These are phyloP conservation scores for Coprinopsis cinerea DNA, from an alignment of 768 basidiomycete genomes.

Conservation along the genomic window DNA sequence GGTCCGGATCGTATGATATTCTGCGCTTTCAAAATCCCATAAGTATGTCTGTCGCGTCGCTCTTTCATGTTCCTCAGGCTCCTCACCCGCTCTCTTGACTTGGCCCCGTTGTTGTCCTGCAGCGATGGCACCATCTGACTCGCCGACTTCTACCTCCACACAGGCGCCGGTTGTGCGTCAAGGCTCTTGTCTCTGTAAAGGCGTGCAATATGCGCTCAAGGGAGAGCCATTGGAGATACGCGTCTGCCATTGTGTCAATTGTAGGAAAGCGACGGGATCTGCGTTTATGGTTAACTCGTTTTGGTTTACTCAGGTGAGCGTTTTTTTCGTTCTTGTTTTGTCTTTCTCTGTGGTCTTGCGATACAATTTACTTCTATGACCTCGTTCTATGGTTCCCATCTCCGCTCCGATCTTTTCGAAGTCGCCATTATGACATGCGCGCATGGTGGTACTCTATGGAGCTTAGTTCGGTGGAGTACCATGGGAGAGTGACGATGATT, in stretches of 20 bases:
- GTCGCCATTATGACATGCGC: no score
- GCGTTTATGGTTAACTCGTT: slow-evolving; percentile 35
- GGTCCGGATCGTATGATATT: no score
- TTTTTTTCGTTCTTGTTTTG: background rate
- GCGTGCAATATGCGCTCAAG: slow-evolving; percentile 28
- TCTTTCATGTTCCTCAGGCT: no score
- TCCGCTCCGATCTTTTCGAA: background rate
- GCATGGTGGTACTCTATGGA: no score
- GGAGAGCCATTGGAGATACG: slow-evolving; percentile 32
- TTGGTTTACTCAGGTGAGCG: slow-evolving; percentile 28
- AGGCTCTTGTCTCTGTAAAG: slow-evolving; percentile 35
- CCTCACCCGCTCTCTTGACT: no score
- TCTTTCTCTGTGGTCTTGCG: no score
- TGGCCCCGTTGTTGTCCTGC: no score
- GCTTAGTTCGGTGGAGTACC: no score
- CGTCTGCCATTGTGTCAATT: slow-evolving; percentile 40
- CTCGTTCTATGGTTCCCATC: background rate
- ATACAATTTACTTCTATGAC: background rate
- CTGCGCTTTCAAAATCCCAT: no score
- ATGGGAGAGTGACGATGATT: no score
- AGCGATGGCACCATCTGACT: no score
- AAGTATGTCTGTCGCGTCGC: no score
- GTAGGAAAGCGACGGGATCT: slow-evolving; percentile 36
- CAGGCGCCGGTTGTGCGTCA: slow-evolving; percentile 3
- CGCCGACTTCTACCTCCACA: background rate